Base-by-base conservation (phyloP, 306 rosid species). In the Lotus japonicus region DNA sequence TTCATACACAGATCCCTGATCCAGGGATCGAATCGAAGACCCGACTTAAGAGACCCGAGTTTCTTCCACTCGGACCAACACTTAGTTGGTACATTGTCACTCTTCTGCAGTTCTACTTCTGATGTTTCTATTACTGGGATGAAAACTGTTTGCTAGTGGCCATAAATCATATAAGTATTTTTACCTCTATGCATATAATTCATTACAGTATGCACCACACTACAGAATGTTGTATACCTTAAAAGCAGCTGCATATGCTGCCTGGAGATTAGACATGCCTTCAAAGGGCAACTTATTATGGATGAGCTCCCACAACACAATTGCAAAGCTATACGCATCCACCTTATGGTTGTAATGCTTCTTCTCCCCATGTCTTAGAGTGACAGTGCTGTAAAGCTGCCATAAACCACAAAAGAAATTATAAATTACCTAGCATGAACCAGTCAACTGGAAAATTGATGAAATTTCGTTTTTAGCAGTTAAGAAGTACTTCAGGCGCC, bases 241-340 rank as follows among this genome's bases (percentile, higher is more conserved):
- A 71, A 91, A 91, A 42, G 95, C 97, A 15, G 97, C 97, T 28
- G 97, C 97, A 45, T 91, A 91, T 28, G 97, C 97, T 4, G 95
- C 97, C 72, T 91, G 97, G 63, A 91, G 75, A 81, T 91, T 88
- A 10, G 97, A 88, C 97, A 91, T 91, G 86, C 97, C 97, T 84
- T 91, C 92, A 50, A 91, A 91, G 6, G 97, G 97, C 82, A 88
- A 69, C 84, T 71, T 86, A 68, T 91, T 91, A 79, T 83, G 97
- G 75, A 91, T 80, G 74, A 91, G 95, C 76, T 91, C 97, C 97
- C 97, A 91, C 71, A 91, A 70, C 44, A 91, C 97, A 68, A 91
- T 91, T 26, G 97, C 97, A 72, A 91, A 91, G 86, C 97, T 91
- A 73, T 91, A 91, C 17, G 89, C 92, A 74, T 91, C 97, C 80